Evolutionary conservation across 1,284 basidiomycete species (phyloP).

Genomic region (Moniliophthora roreri): DNA sequence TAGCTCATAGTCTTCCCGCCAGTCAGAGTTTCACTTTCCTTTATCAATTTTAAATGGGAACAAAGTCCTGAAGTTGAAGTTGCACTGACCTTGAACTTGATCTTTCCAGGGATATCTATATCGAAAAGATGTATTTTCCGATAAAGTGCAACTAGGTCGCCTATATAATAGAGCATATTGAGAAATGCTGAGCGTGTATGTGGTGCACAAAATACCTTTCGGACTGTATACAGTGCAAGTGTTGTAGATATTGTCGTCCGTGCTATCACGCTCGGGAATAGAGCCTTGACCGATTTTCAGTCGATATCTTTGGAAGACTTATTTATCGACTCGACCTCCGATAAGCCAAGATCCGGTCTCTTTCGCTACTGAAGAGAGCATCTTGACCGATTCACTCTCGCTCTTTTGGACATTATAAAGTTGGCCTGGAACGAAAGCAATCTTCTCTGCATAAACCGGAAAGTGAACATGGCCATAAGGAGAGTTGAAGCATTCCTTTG

Average conservation of each 20-base stretch:
- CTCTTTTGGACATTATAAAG: conserved; percentile 59
- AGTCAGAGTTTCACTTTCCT: conserved; percentile 94
- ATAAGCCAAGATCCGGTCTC: conserved; percentile 86
- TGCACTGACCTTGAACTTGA: conserved; percentile 84
- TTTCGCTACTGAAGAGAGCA: conserved; percentile 83
- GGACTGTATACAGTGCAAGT: conserved; percentile 91
- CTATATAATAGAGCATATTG: conserved; percentile 37
- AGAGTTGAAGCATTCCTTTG: conserved; percentile 96
- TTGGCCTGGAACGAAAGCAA: conserved; percentile 58
- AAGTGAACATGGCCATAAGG: conserved; percentile 91
- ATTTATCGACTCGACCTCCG: conserved; percentile 62
- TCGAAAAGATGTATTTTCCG: conserved; percentile 98
- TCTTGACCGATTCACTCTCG: conserved; percentile 77
- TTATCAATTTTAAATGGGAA: conserved; percentile 4
- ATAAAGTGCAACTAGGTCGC: conserved; percentile 84
- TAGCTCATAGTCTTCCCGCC: conserved; percentile 77
- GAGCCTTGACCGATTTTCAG: conserved; percentile 56
- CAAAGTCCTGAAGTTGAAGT: neutral
- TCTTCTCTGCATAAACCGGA: conserved; percentile 81
- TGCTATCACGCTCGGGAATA: conserved; percentile 79
- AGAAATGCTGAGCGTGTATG: neutral
- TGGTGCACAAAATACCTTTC: conserved; percentile 52
- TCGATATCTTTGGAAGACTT: neutral
- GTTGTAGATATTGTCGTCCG: conserved; percentile 82
- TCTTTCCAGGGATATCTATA: conserved; percentile 96